phyloP scores from a whole-genome alignment of 108 stramenopile genomes.

The Cyclostephanos tholiformis region DNA sequence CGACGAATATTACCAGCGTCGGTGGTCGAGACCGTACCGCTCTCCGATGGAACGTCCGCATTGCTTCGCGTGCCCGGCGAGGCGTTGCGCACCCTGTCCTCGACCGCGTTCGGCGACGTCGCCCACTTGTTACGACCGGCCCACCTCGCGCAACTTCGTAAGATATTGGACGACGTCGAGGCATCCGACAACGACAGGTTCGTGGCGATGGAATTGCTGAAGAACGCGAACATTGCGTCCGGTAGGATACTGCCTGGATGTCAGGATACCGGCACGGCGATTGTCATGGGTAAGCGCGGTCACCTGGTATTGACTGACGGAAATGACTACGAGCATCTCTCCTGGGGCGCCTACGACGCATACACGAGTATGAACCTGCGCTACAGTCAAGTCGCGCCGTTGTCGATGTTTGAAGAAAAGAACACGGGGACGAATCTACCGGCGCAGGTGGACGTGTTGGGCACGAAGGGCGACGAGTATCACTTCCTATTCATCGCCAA shows the following conservation, averaged over 20 bases:
- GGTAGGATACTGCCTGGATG: slow-evolving; percentile 90
- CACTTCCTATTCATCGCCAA: slow-evolving; percentile 96
- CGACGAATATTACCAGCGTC: slow-evolving; percentile 60
- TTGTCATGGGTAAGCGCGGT: slow-evolving; percentile 92
- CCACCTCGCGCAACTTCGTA: slow-evolving; percentile 89
- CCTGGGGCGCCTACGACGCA: slow-evolving; percentile 89
- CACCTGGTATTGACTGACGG: slow-evolving; percentile 93
- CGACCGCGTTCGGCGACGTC: slow-evolving; percentile 88
- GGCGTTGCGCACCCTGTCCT: slow-evolving; percentile 61
- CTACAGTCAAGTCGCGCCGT: slow-evolving; percentile 93
- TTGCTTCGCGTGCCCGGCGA: slow-evolving; percentile 60
- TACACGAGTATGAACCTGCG: slow-evolving; percentile 91
- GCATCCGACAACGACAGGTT: slow-evolving; percentile 95
- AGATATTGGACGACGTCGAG: slow-evolving; percentile 93
- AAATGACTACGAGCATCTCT: slow-evolving; percentile 90
- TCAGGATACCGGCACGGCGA: slow-evolving; percentile 97
- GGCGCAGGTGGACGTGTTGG: slow-evolving; percentile 92
- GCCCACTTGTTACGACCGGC: slow-evolving; percentile 92
- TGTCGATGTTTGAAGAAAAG: slow-evolving; percentile 93
- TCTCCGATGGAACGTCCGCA: slow-evolving; percentile 55
- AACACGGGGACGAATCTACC: slow-evolving; percentile 95
- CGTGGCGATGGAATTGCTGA: slow-evolving; percentile 94
- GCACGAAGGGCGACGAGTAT: slow-evolving; percentile 85
- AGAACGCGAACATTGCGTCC: slow-evolving; percentile 95
- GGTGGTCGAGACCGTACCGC: slow-evolving; percentile 54